phyloP scores from a whole-genome alignment of 164 flowering plant genomes.

The Nymphaea thermarum region DNA sequence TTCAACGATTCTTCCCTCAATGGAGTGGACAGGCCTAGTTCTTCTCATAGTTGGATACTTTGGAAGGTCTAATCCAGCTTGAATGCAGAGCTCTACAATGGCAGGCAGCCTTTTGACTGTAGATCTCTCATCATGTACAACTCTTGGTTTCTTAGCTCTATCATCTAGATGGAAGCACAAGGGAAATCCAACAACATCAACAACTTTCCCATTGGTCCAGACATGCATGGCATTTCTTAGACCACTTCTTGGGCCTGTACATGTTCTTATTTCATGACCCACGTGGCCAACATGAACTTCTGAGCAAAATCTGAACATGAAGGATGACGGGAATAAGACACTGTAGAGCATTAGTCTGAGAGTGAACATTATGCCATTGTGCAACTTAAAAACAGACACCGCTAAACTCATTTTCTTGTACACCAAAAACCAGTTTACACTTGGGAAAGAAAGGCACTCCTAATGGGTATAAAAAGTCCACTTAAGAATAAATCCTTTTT shows the following conservation, averaged over 20 bases:
- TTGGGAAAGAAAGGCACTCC: too few species aligned
- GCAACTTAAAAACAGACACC: too few species aligned
- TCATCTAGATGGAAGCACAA: constrained; percentile 69
- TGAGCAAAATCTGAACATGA: constrained; percentile 39
- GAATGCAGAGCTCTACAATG: constrained; percentile 79
- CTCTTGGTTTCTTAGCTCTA: constrained; percentile 67
- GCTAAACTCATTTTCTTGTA: too few species aligned
- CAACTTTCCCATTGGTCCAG: constrained; percentile 61
- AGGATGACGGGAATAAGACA: not conserved
- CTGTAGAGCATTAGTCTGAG: not conserved
- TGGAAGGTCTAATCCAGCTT: constrained; percentile 67
- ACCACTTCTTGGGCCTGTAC: constrained; percentile 57
- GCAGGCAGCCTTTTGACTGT: constrained; percentile 48
- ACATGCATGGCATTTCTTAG: constrained; percentile 50
- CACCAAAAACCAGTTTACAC: too few species aligned
- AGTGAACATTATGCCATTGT: too few species aligned
- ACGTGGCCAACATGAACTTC: constrained; percentile 73
- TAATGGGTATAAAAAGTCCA: too few species aligned
- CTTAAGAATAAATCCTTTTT: too few species aligned
- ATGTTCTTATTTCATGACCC: constrained; percentile 76
- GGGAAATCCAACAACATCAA: constrained; percentile 54
- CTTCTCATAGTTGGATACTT: constrained; percentile 66
- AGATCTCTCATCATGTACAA: constrained; percentile 55
- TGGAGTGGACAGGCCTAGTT: constrained; percentile 58
- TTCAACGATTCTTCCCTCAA: constrained; percentile 80